Percentiles rank a stretch among this genome's conserved stretches.
Evolutionary conservation across 306 rosid genomes (phyloP).

Genomic region (Alnus glutinosa): DNA sequence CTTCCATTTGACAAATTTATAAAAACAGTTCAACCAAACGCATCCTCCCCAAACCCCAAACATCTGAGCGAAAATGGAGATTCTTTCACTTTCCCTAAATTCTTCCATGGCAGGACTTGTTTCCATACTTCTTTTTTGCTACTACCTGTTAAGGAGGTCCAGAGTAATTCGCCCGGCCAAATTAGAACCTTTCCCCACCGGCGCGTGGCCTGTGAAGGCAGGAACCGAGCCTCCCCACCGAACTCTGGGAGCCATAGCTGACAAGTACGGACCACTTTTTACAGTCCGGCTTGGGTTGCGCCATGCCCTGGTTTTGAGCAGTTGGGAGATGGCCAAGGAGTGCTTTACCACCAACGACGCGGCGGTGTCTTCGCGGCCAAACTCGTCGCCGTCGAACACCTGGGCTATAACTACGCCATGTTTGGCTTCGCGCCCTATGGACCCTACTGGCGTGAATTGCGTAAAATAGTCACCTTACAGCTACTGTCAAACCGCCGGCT

Average conservation of each 20-base stretch:
- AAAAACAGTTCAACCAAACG: too few relatives aligned
- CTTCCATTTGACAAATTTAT: too few relatives aligned
- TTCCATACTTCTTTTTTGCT: not conserved
- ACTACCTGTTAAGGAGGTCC: not conserved
- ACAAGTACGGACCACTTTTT: conserved; percentile 34
- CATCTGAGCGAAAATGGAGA: not conserved
- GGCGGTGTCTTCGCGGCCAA: conserved; percentile 25
- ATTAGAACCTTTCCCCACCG: not conserved
- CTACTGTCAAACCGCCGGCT: conserved; percentile 29
- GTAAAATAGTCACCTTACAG: conserved; percentile 6
- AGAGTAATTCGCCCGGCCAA: not conserved
- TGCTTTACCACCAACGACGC: conserved; percentile 38
- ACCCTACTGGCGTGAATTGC: conserved; percentile 38
- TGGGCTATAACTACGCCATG: conserved; percentile 30
- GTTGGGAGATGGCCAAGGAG: conserved; percentile 32
- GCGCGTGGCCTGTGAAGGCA: conserved; percentile 36
- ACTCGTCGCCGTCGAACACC: not conserved
- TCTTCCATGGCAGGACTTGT: not conserved
- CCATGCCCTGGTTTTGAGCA: conserved; percentile 19
- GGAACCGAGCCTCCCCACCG: conserved; percentile 10
- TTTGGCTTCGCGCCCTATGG: conserved; percentile 36
- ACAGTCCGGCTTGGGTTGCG: conserved; percentile 23
- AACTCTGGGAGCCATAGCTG: conserved; percentile 32
- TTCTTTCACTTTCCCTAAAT: not conserved
- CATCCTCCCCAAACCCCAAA: too few relatives aligned